phyloP scores from a whole-genome alignment of 345 rosid genomes.

The Dovyalis caffra region DNA sequence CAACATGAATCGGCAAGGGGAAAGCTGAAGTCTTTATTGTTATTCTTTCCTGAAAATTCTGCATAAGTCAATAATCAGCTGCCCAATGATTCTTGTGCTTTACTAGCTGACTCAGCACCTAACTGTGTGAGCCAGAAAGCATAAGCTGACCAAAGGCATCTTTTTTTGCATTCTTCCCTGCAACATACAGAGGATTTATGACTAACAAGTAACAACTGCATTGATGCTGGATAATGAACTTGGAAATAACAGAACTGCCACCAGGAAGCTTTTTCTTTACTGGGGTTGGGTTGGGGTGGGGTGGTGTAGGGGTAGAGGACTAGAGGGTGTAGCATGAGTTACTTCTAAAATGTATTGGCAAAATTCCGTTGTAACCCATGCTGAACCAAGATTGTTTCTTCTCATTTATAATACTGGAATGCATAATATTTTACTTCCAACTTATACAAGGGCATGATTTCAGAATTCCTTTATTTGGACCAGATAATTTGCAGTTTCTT shows the following conservation, averaged over 20 bases:
- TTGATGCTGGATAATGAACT: not conserved
- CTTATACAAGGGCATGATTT: not conserved
- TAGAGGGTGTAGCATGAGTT: not conserved
- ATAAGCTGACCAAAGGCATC: not conserved
- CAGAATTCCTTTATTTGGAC: not conserved
- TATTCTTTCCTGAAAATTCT: not conserved
- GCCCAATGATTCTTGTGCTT: not conserved
- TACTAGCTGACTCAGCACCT: conserved; percentile 1
- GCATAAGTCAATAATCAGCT: not conserved
- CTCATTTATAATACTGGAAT: not conserved
- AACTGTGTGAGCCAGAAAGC: not conserved
- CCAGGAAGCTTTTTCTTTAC: not conserved
- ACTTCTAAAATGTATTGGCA: not conserved
- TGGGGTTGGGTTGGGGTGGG: not conserved
- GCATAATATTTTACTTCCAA: not conserved
- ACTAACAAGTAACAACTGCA: not conserved
- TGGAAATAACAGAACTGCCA: not conserved
- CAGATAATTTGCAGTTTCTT: not conserved
- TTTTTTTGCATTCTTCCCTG: not conserved
- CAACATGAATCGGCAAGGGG: conserved; percentile 50
- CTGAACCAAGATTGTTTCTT: not conserved
- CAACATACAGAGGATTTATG: not conserved
- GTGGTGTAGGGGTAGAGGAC: not conserved
- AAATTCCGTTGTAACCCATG: not conserved
- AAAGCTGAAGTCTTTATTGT: conserved; percentile 12